Base-by-base conservation (phyloP, 1,139 yeast species). In the Lipomyces yarrowii region DNA sequence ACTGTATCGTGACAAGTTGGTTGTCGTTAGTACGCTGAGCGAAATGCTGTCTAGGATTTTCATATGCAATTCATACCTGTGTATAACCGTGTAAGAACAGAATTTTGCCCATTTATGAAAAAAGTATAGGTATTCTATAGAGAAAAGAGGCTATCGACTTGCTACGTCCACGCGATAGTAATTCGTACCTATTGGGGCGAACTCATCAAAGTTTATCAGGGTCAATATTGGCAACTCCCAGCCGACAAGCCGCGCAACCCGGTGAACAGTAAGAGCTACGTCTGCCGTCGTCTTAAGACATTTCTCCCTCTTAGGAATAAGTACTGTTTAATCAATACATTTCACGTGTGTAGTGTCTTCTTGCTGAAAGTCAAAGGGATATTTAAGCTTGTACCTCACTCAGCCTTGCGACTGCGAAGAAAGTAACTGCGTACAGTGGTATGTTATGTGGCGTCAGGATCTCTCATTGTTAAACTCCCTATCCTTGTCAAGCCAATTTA, bases 51-150 rank as follows among this genome's bases (percentile, higher is more conserved):
- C 15, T 8, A 6, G 4, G n/a, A 33, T 18, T n/a, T 37, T 21
- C 37, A 37, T 13, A 13, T n/a, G 46, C 4, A 26, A 26, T 3
- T 13, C 63, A 23, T 35, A 63, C 68, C 62, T 65, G 68, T 8
- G 68, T 65, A 35, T 26, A 66, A 2, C 69, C 69, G 52, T 66
- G 69, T 15, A 66, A 56, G 48, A 61, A 66, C 5, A 67, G 52
- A 26, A 61, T 56, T 46, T 65, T 66, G 13, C 59, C 68, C 65
- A 71, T 68, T 52, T 46, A 2, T 18, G 23, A 18, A 42, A 8
- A 42, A 37, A 0, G 48, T 7, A 15, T 32, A 53, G n/a, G 13
- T n/a, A 21, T 11, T 30, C 8, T 21, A 21, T 54, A n/a, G 42
- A 26, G 30, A 26, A 26, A 26, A n/a, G n/a, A n/a, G n/a, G n/a